Percentiles rank a stretch among this genome's conserved stretches.
Evolutionary conservation across 1,284 basidiomycete genomes (phyloP).

Genomic region (Thelephora terrestris): DNA sequence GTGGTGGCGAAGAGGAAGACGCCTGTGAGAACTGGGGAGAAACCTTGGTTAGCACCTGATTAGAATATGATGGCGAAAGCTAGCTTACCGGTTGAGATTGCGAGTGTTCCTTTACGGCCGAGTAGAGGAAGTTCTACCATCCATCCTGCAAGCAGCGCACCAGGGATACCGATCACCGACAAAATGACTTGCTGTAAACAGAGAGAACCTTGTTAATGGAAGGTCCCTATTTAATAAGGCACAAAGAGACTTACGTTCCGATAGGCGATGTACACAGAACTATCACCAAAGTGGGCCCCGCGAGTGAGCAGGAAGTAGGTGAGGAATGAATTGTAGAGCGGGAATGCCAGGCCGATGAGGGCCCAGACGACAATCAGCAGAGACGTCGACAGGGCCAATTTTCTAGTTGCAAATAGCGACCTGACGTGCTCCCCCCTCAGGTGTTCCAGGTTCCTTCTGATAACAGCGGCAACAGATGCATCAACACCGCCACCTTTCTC

Average conservation of each 20-base stretch:
- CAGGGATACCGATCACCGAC: slow-evolving; percentile 58
- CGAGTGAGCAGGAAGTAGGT: slow-evolving; percentile 48
- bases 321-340: slow-evolving; percentile 57
- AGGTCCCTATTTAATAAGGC: neutral
- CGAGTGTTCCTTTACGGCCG: slow-evolving; percentile 54
- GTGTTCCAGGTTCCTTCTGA: slow-evolving; percentile 31
- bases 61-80: neutral
- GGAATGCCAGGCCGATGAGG: slow-evolving; percentile 66
- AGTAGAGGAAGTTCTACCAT: slow-evolving; percentile 48
- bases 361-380: slow-evolving; percentile 56
- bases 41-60: neutral
- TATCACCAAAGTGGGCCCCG: slow-evolving; percentile 54
- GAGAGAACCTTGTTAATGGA: neutral
- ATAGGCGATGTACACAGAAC: slow-evolving; percentile 53
- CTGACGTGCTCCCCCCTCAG: slow-evolving; percentile 39
- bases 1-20: slow-evolving; percentile 62
- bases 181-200: slow-evolving; percentile 50
- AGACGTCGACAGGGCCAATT: slow-evolving; percentile 51
- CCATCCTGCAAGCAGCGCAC: slow-evolving; percentile 51
- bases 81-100: slow-evolving; percentile 41
- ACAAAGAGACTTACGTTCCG: slow-evolving; percentile 41
- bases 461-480: slow-evolving; percentile 26
- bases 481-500: slow-evolving; percentile 8
- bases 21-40: slow-evolving; percentile 44
- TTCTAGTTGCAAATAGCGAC: slow-evolving; percentile 51